Percentiles rank a stretch among this genome's conserved stretches.
Evolutionary conservation across 768 basidiomycete genomes (phyloP).

Genomic region (Cystofilobasidium capitatum): DNA sequence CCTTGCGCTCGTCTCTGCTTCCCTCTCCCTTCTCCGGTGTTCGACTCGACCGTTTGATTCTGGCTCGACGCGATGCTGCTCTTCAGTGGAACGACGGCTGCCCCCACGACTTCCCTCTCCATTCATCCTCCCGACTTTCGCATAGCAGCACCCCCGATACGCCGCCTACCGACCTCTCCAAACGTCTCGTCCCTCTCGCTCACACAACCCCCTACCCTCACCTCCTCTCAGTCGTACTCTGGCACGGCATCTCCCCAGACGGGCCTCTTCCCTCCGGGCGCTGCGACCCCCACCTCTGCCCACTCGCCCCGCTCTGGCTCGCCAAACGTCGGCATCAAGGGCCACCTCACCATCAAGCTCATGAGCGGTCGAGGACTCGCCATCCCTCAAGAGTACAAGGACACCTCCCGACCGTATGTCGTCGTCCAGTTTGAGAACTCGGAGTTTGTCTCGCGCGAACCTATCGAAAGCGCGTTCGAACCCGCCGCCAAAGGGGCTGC

Average conservation of each 20-base stretch:
- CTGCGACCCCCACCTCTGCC: not conserved
- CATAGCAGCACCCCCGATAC: slow-evolving; percentile 41
- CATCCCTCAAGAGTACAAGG: slow-evolving; percentile 42
- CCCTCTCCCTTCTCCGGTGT: no score
- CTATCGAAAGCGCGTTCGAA: slow-evolving; percentile 73
- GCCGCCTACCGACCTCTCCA: slow-evolving; percentile 21
- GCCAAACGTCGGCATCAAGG: slow-evolving; percentile 35
- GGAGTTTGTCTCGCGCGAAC: slow-evolving; percentile 90
- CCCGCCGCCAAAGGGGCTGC: slow-evolving; percentile 70
- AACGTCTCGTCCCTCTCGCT: not conserved
- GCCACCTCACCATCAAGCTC: slow-evolving; percentile 88
- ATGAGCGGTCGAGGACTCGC: slow-evolving; percentile 79
- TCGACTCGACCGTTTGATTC: no score
- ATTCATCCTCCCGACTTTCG: slow-evolving; percentile 78
- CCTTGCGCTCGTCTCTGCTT: no score
- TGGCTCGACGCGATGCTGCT: no score
- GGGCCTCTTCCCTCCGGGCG: slow-evolving; percentile 28
- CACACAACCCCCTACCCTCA: slow-evolving; percentile 25
- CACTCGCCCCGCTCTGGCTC: slow-evolving; percentile 17
- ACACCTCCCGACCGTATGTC: slow-evolving; percentile 52
- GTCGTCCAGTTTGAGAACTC: slow-evolving; percentile 98
- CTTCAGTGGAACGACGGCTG: slow-evolving; percentile 38
- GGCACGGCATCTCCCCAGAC: slow-evolving; percentile 27
- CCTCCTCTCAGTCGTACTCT: slow-evolving; percentile 17
- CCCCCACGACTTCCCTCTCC: slow-evolving; percentile 53